A percentile compares a stretch with the other conserved stretches of the same genome.
Evolutionary conservation across 495 filamentous ascomycete species (phyloP).

Genomic region (Aspergillus bertholletiae): DNA sequence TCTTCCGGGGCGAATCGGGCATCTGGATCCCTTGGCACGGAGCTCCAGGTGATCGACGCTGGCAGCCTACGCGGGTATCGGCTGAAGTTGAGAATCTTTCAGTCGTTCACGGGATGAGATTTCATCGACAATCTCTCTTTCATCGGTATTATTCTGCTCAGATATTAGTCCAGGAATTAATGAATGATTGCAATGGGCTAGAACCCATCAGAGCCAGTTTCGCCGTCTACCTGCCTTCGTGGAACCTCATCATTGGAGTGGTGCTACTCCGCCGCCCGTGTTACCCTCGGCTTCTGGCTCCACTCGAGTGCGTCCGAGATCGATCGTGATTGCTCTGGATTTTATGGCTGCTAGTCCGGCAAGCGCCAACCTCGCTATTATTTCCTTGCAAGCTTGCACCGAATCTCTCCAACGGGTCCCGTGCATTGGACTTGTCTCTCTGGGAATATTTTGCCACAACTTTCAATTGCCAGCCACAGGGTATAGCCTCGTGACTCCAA

Average conservation of each 20-base stretch:
- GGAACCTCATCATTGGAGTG: conserved; percentile 6
- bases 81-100: not conserved
- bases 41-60: conserved; percentile 15
- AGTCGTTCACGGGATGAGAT: not conserved
- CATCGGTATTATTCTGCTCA: too few relatives aligned
- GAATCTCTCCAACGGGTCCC: not conserved
- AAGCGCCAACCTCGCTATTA: not conserved
- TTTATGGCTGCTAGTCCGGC: not conserved
- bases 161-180: not conserved
- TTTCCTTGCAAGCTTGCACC: not conserved
- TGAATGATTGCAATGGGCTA: not conserved
- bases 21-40: conserved; percentile 18
- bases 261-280: not conserved
- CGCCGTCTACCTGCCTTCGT: not conserved
- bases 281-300: not conserved
- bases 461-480: not conserved
- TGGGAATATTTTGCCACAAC: not conserved
- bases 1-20: conserved; percentile 24
- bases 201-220: not conserved
- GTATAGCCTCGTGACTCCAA: not conserved
- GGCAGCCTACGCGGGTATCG: not conserved
- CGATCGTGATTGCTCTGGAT: not conserved
- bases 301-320: not conserved
- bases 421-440: not conserved
- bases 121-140: not conserved